phyloP scores from a whole-genome alignment of 1,284 basidiomycete species.

The Rugosomyces carneus region DNA sequence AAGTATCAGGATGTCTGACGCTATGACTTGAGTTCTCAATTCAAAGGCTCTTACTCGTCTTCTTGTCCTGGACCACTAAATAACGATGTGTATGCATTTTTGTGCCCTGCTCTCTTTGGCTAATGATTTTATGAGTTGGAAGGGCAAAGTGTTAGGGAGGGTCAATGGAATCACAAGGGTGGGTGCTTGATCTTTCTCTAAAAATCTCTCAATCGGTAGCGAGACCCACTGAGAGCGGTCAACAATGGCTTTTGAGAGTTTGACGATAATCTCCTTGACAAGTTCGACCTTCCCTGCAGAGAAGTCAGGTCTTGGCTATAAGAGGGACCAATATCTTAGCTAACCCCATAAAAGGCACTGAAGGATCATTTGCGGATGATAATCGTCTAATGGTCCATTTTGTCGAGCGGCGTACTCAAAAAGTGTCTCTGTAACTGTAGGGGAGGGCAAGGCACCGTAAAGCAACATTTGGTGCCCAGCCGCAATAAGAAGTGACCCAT shows the following conservation, averaged over 20 bases:
- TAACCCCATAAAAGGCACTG: conserved; percentile 89
- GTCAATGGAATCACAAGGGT: conserved; percentile 15
- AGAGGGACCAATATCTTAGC: conserved; percentile 17
- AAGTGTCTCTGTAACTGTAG: conserved; percentile 40
- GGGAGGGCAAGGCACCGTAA: conserved; percentile 41
- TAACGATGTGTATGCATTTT: conserved; percentile 38
- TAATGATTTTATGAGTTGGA: neutral
- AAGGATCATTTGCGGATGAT: conserved; percentile 88
- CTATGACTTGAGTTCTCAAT: neutral
- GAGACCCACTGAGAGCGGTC: conserved; percentile 30
- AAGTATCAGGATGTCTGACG: neutral
- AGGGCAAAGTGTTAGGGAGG: neutral
- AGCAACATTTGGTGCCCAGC: conserved; percentile 77
- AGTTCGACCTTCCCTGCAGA: conserved; percentile 56
- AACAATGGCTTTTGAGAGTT: conserved; percentile 39
- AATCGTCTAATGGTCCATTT: conserved; percentile 83
- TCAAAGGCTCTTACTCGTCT: conserved; percentile 38
- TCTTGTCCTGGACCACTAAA: conserved; percentile 34
- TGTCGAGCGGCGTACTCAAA: conserved; percentile 77
- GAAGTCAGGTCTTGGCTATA: neutral
- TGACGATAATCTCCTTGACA: conserved; percentile 75
- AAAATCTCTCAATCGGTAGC: conserved; percentile 52
- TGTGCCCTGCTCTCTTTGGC: conserved; percentile 19
- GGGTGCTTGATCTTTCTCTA: conserved; percentile 22
- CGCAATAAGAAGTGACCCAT: conserved; percentile 71